phyloP scores from a whole-genome alignment of 31 red algal species.

The Bonnemaisonia californica region DNA sequence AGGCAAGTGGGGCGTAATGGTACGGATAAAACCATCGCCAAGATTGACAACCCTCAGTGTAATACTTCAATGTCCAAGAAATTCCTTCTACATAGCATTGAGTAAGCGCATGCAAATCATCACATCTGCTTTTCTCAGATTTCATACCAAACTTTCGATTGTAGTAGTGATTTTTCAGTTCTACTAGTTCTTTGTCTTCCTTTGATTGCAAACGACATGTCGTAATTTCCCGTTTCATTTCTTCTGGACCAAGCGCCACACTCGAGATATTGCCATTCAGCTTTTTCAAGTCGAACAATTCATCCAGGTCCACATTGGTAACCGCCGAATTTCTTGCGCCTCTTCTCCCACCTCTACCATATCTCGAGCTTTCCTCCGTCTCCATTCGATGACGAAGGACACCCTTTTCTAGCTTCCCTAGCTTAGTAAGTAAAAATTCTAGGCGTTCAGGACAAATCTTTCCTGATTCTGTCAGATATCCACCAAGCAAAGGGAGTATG shows the following conservation, averaged over 20 bases:
- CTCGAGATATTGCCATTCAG: neutral
- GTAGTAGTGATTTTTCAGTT: slow-evolving; percentile 83
- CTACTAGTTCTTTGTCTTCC: slow-evolving; percentile 1
- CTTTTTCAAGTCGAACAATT: slow-evolving; percentile 64
- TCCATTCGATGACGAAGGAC: slow-evolving; percentile 50
- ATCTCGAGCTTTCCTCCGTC: slow-evolving; percentile 21
- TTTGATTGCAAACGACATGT: neutral
- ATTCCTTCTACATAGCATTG: slow-evolving; percentile 81
- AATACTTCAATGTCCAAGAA: slow-evolving; percentile 92
- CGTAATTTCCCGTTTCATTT: slow-evolving; percentile 20
- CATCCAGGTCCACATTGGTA: slow-evolving; percentile 47
- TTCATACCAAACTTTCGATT: slow-evolving; percentile 65
- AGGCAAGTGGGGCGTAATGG: slow-evolving; percentile 94
- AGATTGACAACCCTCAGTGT: slow-evolving; percentile 78
- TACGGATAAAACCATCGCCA: slow-evolving; percentile 99
- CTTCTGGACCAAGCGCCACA: neutral
- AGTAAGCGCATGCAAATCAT: slow-evolving; percentile 32
- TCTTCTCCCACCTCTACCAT: slow-evolving; percentile 22
- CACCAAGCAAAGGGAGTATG: slow-evolving; percentile 77
- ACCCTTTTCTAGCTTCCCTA: slow-evolving; percentile 75
- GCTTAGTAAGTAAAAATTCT: slow-evolving; percentile 82
- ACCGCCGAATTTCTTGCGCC: slow-evolving; percentile 25
- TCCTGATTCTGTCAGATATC: slow-evolving; percentile 78
- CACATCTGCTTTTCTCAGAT: neutral
- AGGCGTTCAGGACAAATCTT: slow-evolving; percentile 70